A percentile compares a stretch with the other conserved stretches of the same genome.
phyloP scores from a whole-genome alignment of 179 eudicot genomes.

The Silene noctiflora region DNA sequence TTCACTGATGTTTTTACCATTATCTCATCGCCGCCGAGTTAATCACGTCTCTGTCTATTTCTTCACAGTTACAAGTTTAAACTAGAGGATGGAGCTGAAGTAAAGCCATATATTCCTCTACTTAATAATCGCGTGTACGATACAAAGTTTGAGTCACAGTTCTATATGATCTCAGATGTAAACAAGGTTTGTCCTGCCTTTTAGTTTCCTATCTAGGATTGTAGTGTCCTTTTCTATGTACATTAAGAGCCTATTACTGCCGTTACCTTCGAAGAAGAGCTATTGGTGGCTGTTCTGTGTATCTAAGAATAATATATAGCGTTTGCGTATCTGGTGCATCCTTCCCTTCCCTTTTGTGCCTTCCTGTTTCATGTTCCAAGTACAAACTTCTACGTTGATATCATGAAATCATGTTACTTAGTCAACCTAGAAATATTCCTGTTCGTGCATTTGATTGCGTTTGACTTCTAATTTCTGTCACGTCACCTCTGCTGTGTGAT shows the following conservation, averaged over 20 bases:
- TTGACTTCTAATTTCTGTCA: background rate
- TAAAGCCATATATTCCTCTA: conserved; percentile 81
- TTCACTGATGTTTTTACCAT: background rate
- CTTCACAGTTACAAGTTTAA: conserved; percentile 86
- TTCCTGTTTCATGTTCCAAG: background rate
- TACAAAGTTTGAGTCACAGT: conserved; percentile 94
- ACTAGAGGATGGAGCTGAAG: conserved; percentile 88
- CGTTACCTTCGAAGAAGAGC: background rate
- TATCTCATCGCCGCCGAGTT: background rate
- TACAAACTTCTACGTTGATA: background rate
- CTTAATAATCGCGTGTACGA: conserved; percentile 94
- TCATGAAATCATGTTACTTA: background rate
- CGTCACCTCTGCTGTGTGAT: background rate
- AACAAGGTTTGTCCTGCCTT: conserved; percentile 58
- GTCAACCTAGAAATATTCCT: background rate
- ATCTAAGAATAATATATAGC: background rate
- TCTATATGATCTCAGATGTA: conserved; percentile 89
- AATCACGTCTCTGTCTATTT: conserved; percentile 17
- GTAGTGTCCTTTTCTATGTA: background rate
- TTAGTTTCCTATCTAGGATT: conserved; percentile 1
- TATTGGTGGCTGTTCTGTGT: background rate
- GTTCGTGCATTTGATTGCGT: background rate
- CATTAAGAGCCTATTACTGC: background rate
- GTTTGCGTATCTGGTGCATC: background rate
- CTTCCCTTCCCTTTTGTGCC: background rate